A percentile compares a stretch with the other conserved stretches of the same genome.
Conservation (phyloP, 306 rosid species). For the Malus sylvestris region DNA sequence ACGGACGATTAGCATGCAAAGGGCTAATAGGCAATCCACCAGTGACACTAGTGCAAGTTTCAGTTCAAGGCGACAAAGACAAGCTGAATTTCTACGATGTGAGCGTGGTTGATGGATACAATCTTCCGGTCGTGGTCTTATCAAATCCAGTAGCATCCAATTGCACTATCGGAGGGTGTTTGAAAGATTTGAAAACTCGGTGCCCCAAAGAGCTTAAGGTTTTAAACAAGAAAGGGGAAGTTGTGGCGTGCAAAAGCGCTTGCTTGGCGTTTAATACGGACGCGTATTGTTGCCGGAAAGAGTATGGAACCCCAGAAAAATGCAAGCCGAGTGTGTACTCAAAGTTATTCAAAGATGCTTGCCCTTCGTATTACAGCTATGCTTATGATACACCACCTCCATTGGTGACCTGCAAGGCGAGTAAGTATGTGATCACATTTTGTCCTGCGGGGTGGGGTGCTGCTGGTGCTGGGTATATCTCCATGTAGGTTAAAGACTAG, state of each 20-base stretch:
- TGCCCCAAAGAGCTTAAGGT: conserved; percentile 67
- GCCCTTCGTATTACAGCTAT: conserved; percentile 66
- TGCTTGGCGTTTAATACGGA: conserved; percentile 73
- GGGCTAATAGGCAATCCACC: conserved; percentile 85
- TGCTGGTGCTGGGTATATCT: conserved; percentile 6
- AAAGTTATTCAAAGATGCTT: conserved; percentile 65
- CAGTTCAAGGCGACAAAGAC: conserved; percentile 48
- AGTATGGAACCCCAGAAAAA: conserved; percentile 47
- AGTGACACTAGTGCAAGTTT: conserved; percentile 58
- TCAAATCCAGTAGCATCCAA: conserved; percentile 26
- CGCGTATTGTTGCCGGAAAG: conserved; percentile 64
- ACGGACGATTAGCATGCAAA: conserved; percentile 64
- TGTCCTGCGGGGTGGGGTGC: conserved; percentile 67
- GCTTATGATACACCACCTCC: conserved; percentile 74
- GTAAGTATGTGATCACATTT: conserved; percentile 50
- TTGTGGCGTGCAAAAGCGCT: conserved; percentile 83
- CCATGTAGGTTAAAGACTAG: conserved; percentile 5
- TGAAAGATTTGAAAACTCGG: conserved; percentile 35
- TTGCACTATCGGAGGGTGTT: conserved; percentile 57
- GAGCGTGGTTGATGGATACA: conserved; percentile 83
- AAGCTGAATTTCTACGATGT: conserved; percentile 68
- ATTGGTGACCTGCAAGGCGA: conserved; percentile 49
- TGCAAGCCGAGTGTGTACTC: conserved; percentile 73
- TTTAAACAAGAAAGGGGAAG: conserved; percentile 33
- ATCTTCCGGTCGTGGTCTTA: conserved; percentile 45